phyloP scores from a whole-genome alignment of 2,329 filamentous ascomycete genomes.

The Colletotrichum orchidophilum region DNA sequence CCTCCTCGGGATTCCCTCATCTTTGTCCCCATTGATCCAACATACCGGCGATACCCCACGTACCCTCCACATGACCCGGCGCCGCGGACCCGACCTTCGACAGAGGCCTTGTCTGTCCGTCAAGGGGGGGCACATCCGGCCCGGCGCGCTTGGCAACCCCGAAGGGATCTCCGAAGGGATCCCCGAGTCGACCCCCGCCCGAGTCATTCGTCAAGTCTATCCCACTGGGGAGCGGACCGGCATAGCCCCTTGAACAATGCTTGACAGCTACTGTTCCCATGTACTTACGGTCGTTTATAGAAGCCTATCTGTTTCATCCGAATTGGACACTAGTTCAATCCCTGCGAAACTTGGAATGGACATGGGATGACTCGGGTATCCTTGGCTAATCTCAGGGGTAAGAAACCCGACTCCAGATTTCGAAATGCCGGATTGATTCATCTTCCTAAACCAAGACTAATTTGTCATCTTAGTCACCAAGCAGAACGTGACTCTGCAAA shows the following conservation, averaged over 20 bases:
- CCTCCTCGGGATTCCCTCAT: too few relatives aligned
- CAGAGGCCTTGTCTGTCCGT: conserved; percentile 6
- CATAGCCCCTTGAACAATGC: conserved; percentile 1
- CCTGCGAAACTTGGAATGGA: conserved; percentile 16
- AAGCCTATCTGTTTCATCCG: conserved; percentile 9
- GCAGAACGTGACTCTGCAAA: not conserved
- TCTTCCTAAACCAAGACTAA: not conserved
- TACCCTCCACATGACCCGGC: not conserved
- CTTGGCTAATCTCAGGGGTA: not conserved
- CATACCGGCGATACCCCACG: not conserved
- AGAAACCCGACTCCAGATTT: not conserved
- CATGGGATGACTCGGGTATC: conserved; percentile 5
- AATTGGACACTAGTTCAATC: not conserved
- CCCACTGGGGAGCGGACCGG: conserved; percentile 1
- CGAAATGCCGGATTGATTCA: not conserved
- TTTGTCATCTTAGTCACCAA: not conserved
- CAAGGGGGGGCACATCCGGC: not conserved
- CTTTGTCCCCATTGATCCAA: not conserved
- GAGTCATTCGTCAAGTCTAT: conserved; percentile 13
- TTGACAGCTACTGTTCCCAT: not conserved
- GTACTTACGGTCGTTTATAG: not conserved
- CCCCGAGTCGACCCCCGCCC: too few relatives aligned
- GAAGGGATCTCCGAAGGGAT: too few relatives aligned
- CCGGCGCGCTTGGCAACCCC: conserved; percentile 5
- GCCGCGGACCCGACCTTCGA: conserved; percentile 2